Conservation (phyloP, 768 basidiomycete genomes). For the Phanerochaete sordida region DNA sequence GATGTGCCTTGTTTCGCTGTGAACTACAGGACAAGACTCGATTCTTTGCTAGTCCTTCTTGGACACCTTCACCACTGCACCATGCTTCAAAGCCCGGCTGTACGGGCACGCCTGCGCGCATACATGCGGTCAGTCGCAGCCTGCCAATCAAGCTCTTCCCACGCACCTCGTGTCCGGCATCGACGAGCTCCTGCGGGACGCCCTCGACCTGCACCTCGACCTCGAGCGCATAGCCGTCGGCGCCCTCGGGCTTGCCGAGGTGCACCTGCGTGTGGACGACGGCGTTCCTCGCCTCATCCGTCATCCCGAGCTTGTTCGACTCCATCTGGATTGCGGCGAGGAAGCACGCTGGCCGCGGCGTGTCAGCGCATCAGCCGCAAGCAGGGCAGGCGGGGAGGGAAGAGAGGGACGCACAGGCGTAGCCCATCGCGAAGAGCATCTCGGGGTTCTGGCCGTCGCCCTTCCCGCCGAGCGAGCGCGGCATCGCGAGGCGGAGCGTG, state of each 20-base stretch:
- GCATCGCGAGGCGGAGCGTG: slow-evolving; percentile 30
- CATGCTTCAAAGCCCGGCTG: slow-evolving; percentile 59
- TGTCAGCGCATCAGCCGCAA: no score
- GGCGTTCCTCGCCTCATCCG: slow-evolving; percentile 52
- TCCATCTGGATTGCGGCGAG: slow-evolving; percentile 65
- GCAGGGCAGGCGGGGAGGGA: not conserved
- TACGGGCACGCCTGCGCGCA: slow-evolving; percentile 60
- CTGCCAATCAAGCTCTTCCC: not conserved
- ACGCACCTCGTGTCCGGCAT: slow-evolving; percentile 68
- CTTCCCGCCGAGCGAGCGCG: slow-evolving; percentile 32
- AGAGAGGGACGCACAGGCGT: slow-evolving; percentile 24
- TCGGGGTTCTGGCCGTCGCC: slow-evolving; percentile 39
- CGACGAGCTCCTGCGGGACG: slow-evolving; percentile 58
- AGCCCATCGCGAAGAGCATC: slow-evolving; percentile 36
- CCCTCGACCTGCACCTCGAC: slow-evolving; percentile 73
- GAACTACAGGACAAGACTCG: no score
- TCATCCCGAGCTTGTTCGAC: slow-evolving; percentile 51
- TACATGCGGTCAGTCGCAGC: not conserved
- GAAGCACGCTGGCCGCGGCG: slow-evolving; percentile 52
- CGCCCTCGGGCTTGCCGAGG: slow-evolving; percentile 55
- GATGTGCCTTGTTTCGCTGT: no score
- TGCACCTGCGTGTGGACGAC: slow-evolving; percentile 60
- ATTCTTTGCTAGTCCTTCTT: slow-evolving; percentile 21
- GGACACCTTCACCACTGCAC: slow-evolving; percentile 55
- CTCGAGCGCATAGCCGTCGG: slow-evolving; percentile 60